Evolutionary conservation across 2,329 filamentous ascomycete species (phyloP).

Genomic region (Stagonosporopsis vannaccii): DNA sequence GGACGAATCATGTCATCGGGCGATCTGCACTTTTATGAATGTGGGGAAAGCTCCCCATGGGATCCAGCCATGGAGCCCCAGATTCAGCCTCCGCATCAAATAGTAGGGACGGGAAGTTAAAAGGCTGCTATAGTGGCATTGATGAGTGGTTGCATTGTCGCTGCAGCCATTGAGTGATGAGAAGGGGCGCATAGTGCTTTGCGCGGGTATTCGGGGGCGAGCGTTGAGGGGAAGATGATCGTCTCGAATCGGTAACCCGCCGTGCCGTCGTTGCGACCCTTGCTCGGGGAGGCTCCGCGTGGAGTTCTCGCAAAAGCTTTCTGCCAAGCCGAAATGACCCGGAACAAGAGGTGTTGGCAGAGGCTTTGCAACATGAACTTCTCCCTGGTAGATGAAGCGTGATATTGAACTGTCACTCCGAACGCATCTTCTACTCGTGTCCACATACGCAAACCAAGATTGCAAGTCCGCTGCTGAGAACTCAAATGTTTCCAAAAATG

Average conservation of each 20-base stretch:
- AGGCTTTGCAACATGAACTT: neutral
- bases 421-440: neutral
- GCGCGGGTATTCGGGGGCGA: conserved; percentile 1
- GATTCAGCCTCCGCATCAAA: neutral
- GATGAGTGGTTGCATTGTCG: neutral
- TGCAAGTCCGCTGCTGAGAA: too few species aligned
- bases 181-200: neutral
- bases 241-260: conserved; percentile 10
- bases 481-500: neutral
- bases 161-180: neutral
- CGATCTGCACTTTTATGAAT: conserved; percentile 1
- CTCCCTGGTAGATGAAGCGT: neutral
- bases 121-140: neutral
- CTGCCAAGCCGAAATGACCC: neutral
- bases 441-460: neutral
- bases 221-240: neutral
- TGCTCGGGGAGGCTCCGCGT: conserved; percentile 13
- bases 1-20: conserved; percentile 11
- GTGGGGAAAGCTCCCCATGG: conserved; percentile 12
- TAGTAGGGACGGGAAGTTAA: neutral
- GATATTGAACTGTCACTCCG: too few species aligned
- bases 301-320: conserved; percentile 3
- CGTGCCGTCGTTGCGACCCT: conserved; percentile 1
- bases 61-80: conserved; percentile 7
- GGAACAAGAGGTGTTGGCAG: neutral